These are phyloP conservation scores for Thelonectria blattea DNA, from an alignment of 2,329 filamentous ascomycete species.

Conservation along the genomic window DNA sequence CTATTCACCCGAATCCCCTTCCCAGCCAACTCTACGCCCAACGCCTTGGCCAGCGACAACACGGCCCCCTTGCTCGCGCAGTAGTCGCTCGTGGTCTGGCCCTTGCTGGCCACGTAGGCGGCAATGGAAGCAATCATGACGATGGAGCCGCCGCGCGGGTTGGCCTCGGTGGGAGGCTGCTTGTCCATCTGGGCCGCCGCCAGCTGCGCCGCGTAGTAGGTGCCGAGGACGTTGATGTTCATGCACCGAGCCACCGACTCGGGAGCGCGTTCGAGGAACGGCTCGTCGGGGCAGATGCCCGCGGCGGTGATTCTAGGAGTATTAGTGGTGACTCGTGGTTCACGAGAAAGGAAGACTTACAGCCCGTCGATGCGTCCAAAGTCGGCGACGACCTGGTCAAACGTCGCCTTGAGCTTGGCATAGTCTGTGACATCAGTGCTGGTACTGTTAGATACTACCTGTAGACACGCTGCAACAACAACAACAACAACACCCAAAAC, in stretches of 20 bases:
- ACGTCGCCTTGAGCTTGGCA: constrained; percentile 14
- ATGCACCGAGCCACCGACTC: constrained; percentile 35
- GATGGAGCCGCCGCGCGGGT: constrained; percentile 38
- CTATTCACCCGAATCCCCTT: constrained; percentile 41
- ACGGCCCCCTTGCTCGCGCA: constrained; percentile 55
- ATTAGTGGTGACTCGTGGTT: background rate
- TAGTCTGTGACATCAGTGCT: constrained; percentile 25
- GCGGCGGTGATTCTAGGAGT: constrained; percentile 36
- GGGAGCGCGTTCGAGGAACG: constrained; percentile 36
- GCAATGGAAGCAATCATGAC: constrained; percentile 44
- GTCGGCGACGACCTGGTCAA: constrained; percentile 17
- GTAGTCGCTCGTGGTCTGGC: constrained; percentile 46
- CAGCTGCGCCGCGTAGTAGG: constrained; percentile 45
- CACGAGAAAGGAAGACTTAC: background rate
- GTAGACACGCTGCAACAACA: background rate
- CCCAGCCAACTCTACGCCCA: constrained; percentile 44
- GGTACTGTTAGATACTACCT: background rate
- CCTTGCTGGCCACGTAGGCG: constrained; percentile 40
- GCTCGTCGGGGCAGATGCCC: constrained; percentile 38
- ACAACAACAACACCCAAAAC: background rate
- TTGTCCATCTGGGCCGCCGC: constrained; percentile 44
- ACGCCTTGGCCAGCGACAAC: constrained; percentile 49
- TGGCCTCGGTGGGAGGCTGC: constrained; percentile 34
- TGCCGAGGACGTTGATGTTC: constrained; percentile 40
- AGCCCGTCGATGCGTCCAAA: constrained; percentile 27